A percentile compares a stretch with the other conserved stretches of the same genome.
These are phyloP conservation scores for Myxozyma mucilagina DNA, from an alignment of 805 yeast species.

Conservation along the genomic window DNA sequence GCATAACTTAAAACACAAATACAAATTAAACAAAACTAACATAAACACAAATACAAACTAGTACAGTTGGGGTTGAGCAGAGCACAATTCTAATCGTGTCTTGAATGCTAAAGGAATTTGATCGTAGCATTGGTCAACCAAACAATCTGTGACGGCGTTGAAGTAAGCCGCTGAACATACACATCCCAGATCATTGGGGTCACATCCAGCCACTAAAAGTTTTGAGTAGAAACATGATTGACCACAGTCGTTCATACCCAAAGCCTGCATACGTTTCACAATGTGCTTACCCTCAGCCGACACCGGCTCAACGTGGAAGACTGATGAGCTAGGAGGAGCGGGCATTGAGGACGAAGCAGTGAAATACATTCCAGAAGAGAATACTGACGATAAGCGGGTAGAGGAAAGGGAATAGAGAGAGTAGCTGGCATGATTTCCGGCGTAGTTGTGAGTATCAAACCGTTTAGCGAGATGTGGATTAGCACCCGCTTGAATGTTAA, in stretches of 20 bases:
- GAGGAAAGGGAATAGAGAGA: background rate
- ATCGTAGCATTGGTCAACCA: conserved; percentile 30
- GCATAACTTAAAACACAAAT: background rate
- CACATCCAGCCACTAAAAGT: conserved; percentile 26
- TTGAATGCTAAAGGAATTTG: conserved; percentile 32
- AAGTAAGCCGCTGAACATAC: conserved; percentile 30
- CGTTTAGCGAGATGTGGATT: conserved; percentile 31
- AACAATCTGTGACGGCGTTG: conserved; percentile 33
- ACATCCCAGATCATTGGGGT: conserved; percentile 24
- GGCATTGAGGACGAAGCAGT: background rate
- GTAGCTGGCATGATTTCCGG: background rate
- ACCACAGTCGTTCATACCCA: conserved; percentile 30
- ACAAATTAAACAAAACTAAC: background rate
- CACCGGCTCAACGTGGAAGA: background rate
- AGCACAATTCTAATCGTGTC: conserved; percentile 27
- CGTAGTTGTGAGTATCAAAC: conserved; percentile 1
- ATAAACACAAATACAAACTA: background rate
- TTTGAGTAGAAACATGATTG: conserved; percentile 30
- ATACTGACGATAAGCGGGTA: conserved; percentile 1
- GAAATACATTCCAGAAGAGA: conserved; percentile 4
- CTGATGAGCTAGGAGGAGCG: background rate
- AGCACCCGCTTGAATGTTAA: conserved; percentile 29
- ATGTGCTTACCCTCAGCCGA: conserved; percentile 23
- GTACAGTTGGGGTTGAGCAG: conserved; percentile 1
- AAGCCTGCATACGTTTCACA: conserved; percentile 23